These are phyloP conservation scores for Glaciozyma martinii DNA, from an alignment of 768 basidiomycete genomes.

Conservation along the genomic window DNA sequence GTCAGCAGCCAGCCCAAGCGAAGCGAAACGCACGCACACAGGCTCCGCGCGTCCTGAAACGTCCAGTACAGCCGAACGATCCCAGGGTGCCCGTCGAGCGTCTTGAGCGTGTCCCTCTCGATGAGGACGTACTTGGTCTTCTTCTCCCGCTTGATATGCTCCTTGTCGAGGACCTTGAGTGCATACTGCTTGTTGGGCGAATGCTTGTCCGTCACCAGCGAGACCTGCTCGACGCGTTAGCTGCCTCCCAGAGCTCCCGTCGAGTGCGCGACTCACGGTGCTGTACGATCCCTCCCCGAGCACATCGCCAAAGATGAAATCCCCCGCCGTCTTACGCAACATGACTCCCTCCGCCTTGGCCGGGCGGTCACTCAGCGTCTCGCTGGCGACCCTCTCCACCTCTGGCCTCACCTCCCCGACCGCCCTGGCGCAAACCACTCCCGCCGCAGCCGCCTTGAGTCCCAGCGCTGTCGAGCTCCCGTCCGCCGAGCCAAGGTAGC, in stretches of 20 bases:
- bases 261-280: constrained; percentile 48
- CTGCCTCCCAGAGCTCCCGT: neutral
- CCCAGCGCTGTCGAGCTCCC: too few relatives aligned
- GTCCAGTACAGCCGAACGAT: constrained; percentile 72
- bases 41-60: constrained; percentile 72
- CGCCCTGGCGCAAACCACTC: neutral
- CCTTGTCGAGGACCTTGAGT: constrained; percentile 75
- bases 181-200: constrained; percentile 56
- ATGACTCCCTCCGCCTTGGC: neutral
- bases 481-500: too few relatives aligned
- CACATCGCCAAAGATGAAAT: constrained; percentile 65
- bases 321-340: constrained; percentile 40
- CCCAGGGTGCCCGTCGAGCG: constrained; percentile 58
- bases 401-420: neutral
- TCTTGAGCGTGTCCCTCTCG: constrained; percentile 63
- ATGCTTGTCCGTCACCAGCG: constrained; percentile 20
- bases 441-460: neutral
- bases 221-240: constrained; percentile 11
- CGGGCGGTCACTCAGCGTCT: too few relatives aligned
- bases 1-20: neutral
- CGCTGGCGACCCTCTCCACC: too few relatives aligned
- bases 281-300: constrained; percentile 77
- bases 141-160: constrained; percentile 63
- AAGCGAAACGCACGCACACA: constrained; percentile 54
- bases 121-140: constrained; percentile 67